Percentiles rank a stretch among this genome's conserved stretches.
Evolutionary conservation across 2,329 filamentous ascomycete genomes (phyloP).

Genomic region (Cytospora leucostoma): DNA sequence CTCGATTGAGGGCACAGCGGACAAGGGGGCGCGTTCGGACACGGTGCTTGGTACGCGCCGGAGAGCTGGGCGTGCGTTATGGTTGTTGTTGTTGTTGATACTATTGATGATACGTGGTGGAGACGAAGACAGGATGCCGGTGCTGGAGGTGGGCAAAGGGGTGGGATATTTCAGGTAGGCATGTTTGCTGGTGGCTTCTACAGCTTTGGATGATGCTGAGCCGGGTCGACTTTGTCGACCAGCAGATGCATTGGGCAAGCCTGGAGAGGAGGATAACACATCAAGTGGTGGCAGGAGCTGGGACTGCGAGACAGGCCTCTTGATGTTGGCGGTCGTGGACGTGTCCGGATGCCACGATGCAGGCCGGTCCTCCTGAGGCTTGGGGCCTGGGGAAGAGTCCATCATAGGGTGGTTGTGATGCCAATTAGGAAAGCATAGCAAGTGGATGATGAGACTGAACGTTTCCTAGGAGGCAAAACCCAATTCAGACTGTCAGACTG

Average conservation of each 20-base stretch:
- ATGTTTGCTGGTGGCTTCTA: constrained; percentile 28
- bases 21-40: constrained; percentile 81
- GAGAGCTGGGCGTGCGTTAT: constrained; percentile 49
- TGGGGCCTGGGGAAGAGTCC: constrained; percentile 25
- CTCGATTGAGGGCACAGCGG: constrained; percentile 78
- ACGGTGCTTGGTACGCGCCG: constrained; percentile 64
- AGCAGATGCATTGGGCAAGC: constrained; percentile 55
- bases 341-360: constrained; percentile 16
- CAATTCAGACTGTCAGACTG: constrained; percentile 3
- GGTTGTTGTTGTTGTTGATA: too few species aligned
- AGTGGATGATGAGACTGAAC: constrained; percentile 14
- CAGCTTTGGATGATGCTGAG: constrained; percentile 36
- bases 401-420: constrained; percentile 9
- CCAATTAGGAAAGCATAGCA: constrained; percentile 18
- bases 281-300: constrained; percentile 78
- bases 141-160: constrained; percentile 90
- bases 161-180: constrained; percentile 79
- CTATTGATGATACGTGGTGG: constrained; percentile 56
- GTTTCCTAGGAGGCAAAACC: constrained; percentile 18
- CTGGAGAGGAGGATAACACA: constrained; percentile 75
- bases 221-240: constrained; percentile 63
- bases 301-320: constrained; percentile 58
- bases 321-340: constrained; percentile 47
- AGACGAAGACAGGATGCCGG: constrained; percentile 85
- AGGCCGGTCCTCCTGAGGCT: constrained; percentile 19